A percentile compares a stretch with the other conserved stretches of the same genome.
These are phyloP conservation scores for Helianthus tuberosus DNA, from an alignment of 129 eudicot genomes.

Conservation along the genomic window DNA sequence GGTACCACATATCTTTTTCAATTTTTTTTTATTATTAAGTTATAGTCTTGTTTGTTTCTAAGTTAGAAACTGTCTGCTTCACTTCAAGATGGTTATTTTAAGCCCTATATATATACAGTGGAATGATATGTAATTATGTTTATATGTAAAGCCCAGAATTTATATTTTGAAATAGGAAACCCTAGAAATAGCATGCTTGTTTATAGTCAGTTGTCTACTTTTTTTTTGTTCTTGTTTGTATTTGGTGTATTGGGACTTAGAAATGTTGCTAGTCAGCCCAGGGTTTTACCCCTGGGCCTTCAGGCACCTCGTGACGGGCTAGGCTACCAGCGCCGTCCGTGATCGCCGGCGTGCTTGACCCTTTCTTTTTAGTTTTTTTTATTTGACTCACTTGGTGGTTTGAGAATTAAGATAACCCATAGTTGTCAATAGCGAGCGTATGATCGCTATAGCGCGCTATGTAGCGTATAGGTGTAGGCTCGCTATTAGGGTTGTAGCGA, in stretches of 20 bases:
- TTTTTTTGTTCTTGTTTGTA: no score
- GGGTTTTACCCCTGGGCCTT: no score
- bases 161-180: neutral
- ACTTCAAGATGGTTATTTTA: neutral
- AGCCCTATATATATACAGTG: neutral
- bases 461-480: no score
- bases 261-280: neutral
- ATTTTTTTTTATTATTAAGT: neutral
- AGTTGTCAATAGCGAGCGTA: no score
- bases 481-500: no score
- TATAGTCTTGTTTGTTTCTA: neutral
- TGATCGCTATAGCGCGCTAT: no score
- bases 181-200: no score
- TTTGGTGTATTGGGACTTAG: no score
- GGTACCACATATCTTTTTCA: slow-evolving; percentile 33
- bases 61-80: neutral
- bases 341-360: no score
- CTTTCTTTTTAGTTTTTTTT: neutral
- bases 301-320: no score
- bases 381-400: neutral
- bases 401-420: neutral
- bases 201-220: no score
- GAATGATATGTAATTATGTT: neutral
- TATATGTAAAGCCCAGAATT: neutral
- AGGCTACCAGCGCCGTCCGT: no score